Percentiles rank a stretch among this genome's conserved stretches.
Conservation (phyloP, 208 protist species). For the Herpetomonas samuelpessoai region DNA sequence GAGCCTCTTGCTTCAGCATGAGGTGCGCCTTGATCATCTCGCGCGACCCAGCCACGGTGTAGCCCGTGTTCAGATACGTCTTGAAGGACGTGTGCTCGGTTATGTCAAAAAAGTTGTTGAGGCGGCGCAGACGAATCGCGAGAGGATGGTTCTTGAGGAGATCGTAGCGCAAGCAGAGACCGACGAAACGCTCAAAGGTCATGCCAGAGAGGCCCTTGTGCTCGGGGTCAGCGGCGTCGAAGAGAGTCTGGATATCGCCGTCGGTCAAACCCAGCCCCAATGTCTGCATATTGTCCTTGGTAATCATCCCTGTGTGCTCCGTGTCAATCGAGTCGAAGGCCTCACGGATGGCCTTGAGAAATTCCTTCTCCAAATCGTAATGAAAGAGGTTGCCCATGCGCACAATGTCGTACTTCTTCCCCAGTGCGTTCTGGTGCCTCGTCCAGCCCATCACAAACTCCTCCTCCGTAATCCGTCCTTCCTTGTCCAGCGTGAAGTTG, state of each 20-base stretch:
- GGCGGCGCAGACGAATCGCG: slow-evolving; percentile 61
- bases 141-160: slow-evolving; percentile 82
- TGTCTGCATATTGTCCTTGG: slow-evolving; percentile 63
- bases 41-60: slow-evolving; percentile 70
- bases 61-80: slow-evolving; percentile 66
- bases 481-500: slow-evolving; percentile 69
- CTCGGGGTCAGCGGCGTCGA: slow-evolving; percentile 58
- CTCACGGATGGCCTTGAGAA: slow-evolving; percentile 61
- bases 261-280: slow-evolving; percentile 63
- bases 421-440: slow-evolving; percentile 67
- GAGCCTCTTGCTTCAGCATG: slow-evolving; percentile 38
- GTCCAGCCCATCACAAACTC: slow-evolving; percentile 85
- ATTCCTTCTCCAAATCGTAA: slow-evolving; percentile 83
- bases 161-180: slow-evolving; percentile 71
- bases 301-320: slow-evolving; percentile 78
- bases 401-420: slow-evolving; percentile 75
- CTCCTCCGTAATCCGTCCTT: slow-evolving; percentile 83
- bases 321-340: slow-evolving; percentile 84
- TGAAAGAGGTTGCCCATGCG: slow-evolving; percentile 82
- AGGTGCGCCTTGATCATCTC: slow-evolving; percentile 76
- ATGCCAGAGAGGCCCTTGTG: slow-evolving; percentile 32
- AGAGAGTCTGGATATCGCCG: slow-evolving; percentile 60
- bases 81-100: slow-evolving; percentile 66
- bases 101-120: slow-evolving; percentile 74
- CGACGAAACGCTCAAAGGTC: slow-evolving; percentile 85